Evolutionary conservation across 148 eudicot species (phyloP), one percentile per base, ranked within the genome.

Genomic region (Arctostaphylos glauca): DNA sequence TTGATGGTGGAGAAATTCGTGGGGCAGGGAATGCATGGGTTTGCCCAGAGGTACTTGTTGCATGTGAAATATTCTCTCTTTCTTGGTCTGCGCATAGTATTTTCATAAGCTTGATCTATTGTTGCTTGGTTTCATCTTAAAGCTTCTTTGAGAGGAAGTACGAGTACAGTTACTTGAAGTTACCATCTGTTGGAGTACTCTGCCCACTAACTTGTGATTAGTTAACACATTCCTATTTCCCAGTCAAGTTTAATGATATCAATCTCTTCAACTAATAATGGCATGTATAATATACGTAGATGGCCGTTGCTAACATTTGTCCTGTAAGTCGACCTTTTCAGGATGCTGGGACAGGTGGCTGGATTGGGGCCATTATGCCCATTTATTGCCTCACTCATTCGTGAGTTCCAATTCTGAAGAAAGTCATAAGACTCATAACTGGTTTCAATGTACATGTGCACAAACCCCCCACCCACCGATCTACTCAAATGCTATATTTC

Each of bases 21-120:
- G 99, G 99, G 83, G 99, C 99, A 48, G 99, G 99, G 83, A 96
- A 96, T 84, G 98, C 97, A 56, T 96, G 99, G 99, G 90, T 96
- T 84, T 96, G 99, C 85, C 99, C 97, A 8, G 99, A 94, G 99
- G 99, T 96, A 88, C 81, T 77, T 79, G 44, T 74, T 79, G 53
- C 73, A 25, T 80, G 38, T 67, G 25, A 58, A 48, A 55, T 60
- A 67, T 56, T 84, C 54, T 68, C 38, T 76, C 76, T 80, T 55
- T 50, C 81, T 79, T 59, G 76, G 49, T 43, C 55, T 55, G 81
- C 58, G 72, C 19, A 21, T 82, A 19, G 13, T 77, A 31, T 1
- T 52, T 54, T 13, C 7, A 7, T 46, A 0, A 16, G 12, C 15
- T 43, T 76, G 21, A 6, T 76, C 25, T 25, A 41, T 14, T 0